phyloP scores from a whole-genome alignment of 306 rosid species.

The Potentilla sterilis region DNA sequence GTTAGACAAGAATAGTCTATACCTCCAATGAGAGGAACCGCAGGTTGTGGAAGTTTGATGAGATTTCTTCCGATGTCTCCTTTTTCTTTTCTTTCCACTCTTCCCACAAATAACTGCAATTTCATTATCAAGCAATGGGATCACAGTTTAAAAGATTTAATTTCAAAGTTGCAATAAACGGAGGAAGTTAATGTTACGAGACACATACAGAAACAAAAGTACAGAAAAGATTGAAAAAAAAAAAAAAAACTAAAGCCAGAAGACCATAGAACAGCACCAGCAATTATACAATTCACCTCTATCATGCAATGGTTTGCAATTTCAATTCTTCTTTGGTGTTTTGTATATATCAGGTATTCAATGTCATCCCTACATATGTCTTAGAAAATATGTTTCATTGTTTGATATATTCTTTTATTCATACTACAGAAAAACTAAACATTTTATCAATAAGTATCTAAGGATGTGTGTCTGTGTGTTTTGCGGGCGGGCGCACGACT shows the following conservation, averaged over 20 bases:
- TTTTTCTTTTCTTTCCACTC: slow-evolving; percentile 90
- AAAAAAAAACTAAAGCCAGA: background rate
- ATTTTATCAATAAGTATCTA: background rate
- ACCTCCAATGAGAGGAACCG: slow-evolving; percentile 87
- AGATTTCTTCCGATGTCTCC: slow-evolving; percentile 57
- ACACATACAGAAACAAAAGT: background rate
- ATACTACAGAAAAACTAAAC: background rate
- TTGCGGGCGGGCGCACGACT: background rate
- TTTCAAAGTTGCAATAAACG: slow-evolving; percentile 11
- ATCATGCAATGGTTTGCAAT: background rate
- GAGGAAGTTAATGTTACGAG: background rate
- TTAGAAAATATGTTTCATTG: background rate
- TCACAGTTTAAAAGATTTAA: slow-evolving; percentile 4
- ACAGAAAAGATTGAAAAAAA: background rate
- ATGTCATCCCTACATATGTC: background rate
- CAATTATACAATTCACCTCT: background rate
- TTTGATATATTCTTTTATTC: background rate
- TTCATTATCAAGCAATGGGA: slow-evolving; percentile 23
- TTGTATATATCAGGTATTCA: background rate
- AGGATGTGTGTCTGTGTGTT: background rate
- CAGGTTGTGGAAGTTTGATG: slow-evolving; percentile 60
- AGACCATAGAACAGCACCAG: background rate
- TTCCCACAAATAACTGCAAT: slow-evolving; percentile 79
- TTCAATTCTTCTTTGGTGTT: background rate
- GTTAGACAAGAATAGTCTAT: slow-evolving; percentile 19